These are phyloP conservation scores for Pterocarpus santalinus DNA, from an alignment of 306 rosid species.

Conservation along the genomic window DNA sequence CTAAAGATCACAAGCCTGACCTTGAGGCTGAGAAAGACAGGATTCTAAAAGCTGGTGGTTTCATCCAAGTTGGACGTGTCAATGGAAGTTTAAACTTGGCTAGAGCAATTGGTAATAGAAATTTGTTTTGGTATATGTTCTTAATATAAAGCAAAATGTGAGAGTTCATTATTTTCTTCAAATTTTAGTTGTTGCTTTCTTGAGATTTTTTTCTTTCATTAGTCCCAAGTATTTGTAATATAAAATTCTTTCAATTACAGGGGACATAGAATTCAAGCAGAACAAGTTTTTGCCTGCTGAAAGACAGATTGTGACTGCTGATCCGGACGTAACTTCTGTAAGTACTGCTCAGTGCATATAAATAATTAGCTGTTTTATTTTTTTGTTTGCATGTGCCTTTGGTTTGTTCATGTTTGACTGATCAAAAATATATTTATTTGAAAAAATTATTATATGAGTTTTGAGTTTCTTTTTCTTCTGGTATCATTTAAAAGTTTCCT, in stretches of 20 bases:
- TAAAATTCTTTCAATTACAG: slow-evolving; percentile 56
- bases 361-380: not conserved
- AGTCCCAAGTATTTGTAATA: slow-evolving; percentile 28
- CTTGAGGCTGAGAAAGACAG: slow-evolving; percentile 89
- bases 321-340: slow-evolving; percentile 83
- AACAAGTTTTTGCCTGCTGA: slow-evolving; percentile 81
- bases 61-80: slow-evolving; percentile 90
- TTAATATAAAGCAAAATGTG: slow-evolving; percentile 12
- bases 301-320: slow-evolving; percentile 88
- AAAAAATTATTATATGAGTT: not conserved
- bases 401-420: not conserved
- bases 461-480: slow-evolving; percentile 35
- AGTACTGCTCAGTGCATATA: slow-evolving; percentile 41
- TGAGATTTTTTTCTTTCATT: slow-evolving; percentile 10
- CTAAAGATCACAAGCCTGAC: slow-evolving; percentile 97
- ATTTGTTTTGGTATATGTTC: slow-evolving; percentile 6
- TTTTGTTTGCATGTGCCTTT: not conserved
- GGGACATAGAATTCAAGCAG: slow-evolving; percentile 93
- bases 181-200: not conserved
- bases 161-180: slow-evolving; percentile 33
- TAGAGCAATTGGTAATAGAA: slow-evolving; percentile 83
- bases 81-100: slow-evolving; percentile 95
- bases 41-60: slow-evolving; percentile 94
- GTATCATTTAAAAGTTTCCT: slow-evolving; percentile 14
- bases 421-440: not conserved